Evolutionary conservation across 371 early-diverging fungal species (phyloP).

Genomic region (Fennellomyces sp.): DNA sequence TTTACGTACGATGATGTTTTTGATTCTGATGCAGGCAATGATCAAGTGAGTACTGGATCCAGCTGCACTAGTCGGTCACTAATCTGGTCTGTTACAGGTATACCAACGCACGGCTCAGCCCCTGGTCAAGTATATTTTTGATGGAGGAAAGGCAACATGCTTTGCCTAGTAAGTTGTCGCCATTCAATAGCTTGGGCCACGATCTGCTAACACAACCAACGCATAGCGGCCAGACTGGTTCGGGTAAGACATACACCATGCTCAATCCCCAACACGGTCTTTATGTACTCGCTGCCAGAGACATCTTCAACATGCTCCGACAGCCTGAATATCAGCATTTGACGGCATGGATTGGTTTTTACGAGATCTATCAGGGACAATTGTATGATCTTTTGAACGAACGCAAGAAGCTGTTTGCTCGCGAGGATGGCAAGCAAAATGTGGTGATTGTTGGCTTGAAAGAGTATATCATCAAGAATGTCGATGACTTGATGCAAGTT

Average conservation of each 20-base stretch:
- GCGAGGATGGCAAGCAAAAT: conserved; percentile 93
- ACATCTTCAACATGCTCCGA: conserved; percentile 80
- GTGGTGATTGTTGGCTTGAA: conserved; percentile 87
- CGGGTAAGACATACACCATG: conserved; percentile 98
- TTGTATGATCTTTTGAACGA: conserved; percentile 90
- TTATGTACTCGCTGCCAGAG: conserved; percentile 88
- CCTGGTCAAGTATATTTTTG: conserved; percentile 89
- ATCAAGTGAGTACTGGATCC: conserved; percentile 72
- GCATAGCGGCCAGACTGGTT: conserved; percentile 91
- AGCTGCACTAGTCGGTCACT: too few relatives aligned
- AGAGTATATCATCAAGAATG: conserved; percentile 80
- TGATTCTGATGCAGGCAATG: conserved; percentile 79
- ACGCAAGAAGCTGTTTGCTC: conserved; percentile 86
- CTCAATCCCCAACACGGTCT: conserved; percentile 81
- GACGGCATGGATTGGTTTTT: conserved; percentile 84
- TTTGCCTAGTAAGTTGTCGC: conserved; percentile 85
- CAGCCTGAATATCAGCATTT: conserved; percentile 75
- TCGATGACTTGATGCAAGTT: conserved; percentile 84
- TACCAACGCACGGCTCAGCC: conserved; percentile 89
- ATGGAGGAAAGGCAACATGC: conserved; percentile 95
- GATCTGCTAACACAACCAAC: too few relatives aligned
- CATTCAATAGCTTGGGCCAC: too few relatives aligned
- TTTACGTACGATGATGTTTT: conserved; percentile 98
- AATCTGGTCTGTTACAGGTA: too few relatives aligned
- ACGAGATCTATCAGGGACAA: conserved; percentile 95